Base-by-base conservation (phyloP, 371 early-diverging fungal genomes). In the Nematocida minor region DNA sequence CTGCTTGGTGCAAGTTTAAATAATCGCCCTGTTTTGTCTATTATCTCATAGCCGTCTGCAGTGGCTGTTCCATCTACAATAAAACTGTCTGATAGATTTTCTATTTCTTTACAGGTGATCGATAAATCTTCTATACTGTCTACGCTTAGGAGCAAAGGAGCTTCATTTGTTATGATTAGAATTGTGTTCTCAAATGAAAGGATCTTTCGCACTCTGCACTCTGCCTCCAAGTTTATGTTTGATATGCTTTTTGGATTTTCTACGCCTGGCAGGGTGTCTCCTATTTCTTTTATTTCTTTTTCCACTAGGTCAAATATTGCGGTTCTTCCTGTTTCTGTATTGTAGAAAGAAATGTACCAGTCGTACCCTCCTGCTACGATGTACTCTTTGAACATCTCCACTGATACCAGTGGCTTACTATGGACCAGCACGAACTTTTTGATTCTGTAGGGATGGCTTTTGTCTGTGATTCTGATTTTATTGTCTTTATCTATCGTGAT, bases 301-400 rank as follows among this genome's bases (percentile, higher is more conserved):
- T 11, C 7, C 22, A 51, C 27, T 4, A 74, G 25, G 22, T 46
- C 46, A 32, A 47, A 74, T 7, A 64, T 64, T 4, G 7, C 22
- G 9, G n/a, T 55, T 22, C 66, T 20, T 18, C 66, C 51, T 11
- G 38, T 48, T 3, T 62, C 64, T 48, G 27, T n/a, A 27, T 32
- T 18, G 29, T 64, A 74, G 18, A 74, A 20, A 6, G 77, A 74
- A 20, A 74, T 16, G 31, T 74, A 74, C 41, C 29, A 16, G 38
- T 74, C 77, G 42, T 74, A 74, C 2, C 77, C 77, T 11, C 77
- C 77, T n/a, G 77, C 31, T 11, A 74, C 49, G 4, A 74, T 31
- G 42, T 54, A 74, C 20, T 46, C 20, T 22, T n/a, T 16, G 2
- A 66, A 11, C 11, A 64, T 36, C 1, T 40, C 51, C 4, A 36